Conservation (phyloP, 768 basidiomycete genomes). For the Tulasnella sp. region DNA sequence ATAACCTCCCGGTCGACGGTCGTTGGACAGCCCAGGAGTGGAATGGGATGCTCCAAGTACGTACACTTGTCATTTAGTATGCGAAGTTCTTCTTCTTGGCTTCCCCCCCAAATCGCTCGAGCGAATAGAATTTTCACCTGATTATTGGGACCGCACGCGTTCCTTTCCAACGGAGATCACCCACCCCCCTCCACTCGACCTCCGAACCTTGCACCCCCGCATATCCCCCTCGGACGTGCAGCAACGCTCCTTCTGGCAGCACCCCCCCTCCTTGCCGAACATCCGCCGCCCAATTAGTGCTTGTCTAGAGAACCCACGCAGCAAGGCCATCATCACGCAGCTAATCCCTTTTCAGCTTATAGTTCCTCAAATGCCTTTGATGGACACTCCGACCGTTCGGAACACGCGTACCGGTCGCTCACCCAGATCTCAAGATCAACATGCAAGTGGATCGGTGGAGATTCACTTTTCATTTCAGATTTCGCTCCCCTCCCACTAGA, state of each 20-base stretch:
- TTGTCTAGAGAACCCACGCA: neutral
- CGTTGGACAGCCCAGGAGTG: no score
- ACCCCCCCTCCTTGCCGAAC: neutral
- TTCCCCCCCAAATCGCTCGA: neutral
- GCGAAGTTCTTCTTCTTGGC: neutral
- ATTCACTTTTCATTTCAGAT: neutral
- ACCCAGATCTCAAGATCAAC: neutral
- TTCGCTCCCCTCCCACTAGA: neutral
- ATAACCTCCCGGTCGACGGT: no score
- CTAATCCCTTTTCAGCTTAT: neutral
- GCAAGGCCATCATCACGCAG: neutral
- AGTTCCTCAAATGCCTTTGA: neutral
- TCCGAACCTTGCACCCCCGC: constrained; percentile 4
- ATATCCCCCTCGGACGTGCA: neutral
- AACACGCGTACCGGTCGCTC: neutral
- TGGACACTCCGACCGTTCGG: neutral
- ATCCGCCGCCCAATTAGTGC: constrained; percentile 4
- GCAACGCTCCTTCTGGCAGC: neutral
- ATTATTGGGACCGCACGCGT: neutral
- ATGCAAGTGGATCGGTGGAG: neutral
- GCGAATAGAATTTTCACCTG: constrained; percentile 3
- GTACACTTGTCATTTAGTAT: neutral
- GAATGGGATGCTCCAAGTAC: neutral
- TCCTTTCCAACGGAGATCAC: neutral
- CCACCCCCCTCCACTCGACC: neutral